Conservation (phyloP, 495 filamentous ascomycete genomes). For the Hypoxylon rickii region DNA sequence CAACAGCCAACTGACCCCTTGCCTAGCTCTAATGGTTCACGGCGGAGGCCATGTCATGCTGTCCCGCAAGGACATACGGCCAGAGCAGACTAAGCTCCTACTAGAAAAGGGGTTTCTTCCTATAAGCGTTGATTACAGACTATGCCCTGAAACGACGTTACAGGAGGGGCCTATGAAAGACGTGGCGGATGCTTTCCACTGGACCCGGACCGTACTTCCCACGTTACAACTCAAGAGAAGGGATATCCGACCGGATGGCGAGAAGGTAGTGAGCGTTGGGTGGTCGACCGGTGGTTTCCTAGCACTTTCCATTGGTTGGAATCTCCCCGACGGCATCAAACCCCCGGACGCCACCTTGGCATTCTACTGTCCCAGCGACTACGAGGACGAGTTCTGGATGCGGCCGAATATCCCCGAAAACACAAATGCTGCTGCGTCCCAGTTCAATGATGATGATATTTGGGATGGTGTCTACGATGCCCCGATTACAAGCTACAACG, state of each 20-base stretch:
- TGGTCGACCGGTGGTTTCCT: slow-evolving; percentile 61
- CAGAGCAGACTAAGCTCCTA: slow-evolving; percentile 44
- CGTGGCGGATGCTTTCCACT: slow-evolving; percentile 49
- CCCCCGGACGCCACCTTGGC: slow-evolving; percentile 53
- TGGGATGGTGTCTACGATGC: slow-evolving; percentile 36
- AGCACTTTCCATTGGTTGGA: slow-evolving; percentile 53
- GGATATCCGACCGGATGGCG: slow-evolving; percentile 41
- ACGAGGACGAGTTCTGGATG: slow-evolving; percentile 37
- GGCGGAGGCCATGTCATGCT: slow-evolving; percentile 56
- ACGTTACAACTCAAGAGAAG: slow-evolving; percentile 30
- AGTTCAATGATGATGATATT: slow-evolving; percentile 28
- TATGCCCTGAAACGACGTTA: slow-evolving; percentile 57
- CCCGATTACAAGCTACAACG: too few relatives aligned
- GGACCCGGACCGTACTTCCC: slow-evolving; percentile 49
- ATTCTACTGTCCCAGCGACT: slow-evolving; percentile 56
- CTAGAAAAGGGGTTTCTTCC: slow-evolving; percentile 51
- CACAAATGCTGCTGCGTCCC: too few relatives aligned
- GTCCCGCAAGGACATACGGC: slow-evolving; percentile 47
- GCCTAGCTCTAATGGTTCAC: slow-evolving; percentile 59
- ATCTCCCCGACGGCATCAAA: slow-evolving; percentile 30
- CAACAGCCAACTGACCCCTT: neutral
- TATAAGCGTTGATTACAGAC: slow-evolving; percentile 57
- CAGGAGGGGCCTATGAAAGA: slow-evolving; percentile 56
- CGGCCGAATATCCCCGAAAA: too few relatives aligned
- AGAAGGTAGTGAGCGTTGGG: slow-evolving; percentile 51